Evolutionary conservation across 257 asterid genomes (phyloP).

Genomic region (Solanum tarijense): DNA sequence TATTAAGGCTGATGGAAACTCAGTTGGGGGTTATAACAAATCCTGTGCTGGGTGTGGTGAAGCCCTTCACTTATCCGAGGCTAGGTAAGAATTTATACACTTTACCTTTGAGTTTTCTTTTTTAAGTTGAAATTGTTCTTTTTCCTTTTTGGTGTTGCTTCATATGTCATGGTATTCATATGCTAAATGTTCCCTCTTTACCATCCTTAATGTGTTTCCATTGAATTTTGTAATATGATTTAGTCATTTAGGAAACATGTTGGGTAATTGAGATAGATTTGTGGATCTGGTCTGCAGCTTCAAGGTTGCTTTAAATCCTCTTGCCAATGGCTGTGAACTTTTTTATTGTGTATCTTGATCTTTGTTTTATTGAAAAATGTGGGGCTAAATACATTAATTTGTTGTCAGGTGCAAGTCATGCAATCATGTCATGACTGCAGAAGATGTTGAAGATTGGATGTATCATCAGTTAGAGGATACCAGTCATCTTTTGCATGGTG

Average conservation of each 20-base stretch:
- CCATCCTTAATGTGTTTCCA: background rate
- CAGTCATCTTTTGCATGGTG: conserved; percentile 79
- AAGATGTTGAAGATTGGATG: conserved; percentile 93
- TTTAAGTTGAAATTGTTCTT: background rate
- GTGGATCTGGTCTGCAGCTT: background rate
- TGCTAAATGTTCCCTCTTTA: background rate
- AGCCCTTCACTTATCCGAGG: conserved; percentile 50
- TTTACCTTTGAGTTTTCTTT: background rate
- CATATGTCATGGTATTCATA: background rate
- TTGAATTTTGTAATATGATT: background rate
- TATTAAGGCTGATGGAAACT: conserved; percentile 81
- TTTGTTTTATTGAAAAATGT: background rate
- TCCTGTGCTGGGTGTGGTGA: conserved; percentile 81
- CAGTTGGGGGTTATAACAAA: conserved; percentile 62
- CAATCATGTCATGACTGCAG: conserved; percentile 65
- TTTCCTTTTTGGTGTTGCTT: background rate
- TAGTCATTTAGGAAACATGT: background rate
- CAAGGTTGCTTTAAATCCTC: background rate
- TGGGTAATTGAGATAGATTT: background rate
- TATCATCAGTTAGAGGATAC: conserved; percentile 84
- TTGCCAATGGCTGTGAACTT: background rate
- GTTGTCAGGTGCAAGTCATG: conserved; percentile 72
- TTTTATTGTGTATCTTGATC: background rate
- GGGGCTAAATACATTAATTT: background rate
- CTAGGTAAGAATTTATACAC: conserved; percentile 39